phyloP scores from a whole-genome alignment of 352 stramenopile genomes.

The Globisporangium cederbergense region DNA sequence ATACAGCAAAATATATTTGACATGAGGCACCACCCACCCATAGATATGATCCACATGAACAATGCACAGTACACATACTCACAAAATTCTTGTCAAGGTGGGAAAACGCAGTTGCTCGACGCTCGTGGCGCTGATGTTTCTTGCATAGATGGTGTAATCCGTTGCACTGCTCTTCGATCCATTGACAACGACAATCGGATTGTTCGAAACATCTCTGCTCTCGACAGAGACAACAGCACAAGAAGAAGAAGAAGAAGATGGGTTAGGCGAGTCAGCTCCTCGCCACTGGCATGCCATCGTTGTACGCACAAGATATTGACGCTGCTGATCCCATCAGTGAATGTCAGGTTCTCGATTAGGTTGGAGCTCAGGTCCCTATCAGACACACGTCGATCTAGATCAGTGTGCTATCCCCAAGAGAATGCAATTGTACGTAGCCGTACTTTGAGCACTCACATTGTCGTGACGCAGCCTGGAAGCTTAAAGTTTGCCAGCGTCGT shows the following conservation, averaged over 20 bases:
- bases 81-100: slow-evolving; percentile 9
- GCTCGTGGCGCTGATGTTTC: slow-evolving; percentile 16
- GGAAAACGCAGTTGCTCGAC: slow-evolving; percentile 9
- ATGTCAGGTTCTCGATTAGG: slow-evolving; percentile 8
- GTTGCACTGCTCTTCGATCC: neutral
- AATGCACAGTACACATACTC: neutral
- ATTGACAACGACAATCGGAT: slow-evolving; percentile 11
- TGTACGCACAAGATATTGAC: slow-evolving; percentile 6
- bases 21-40: neutral
- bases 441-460: slow-evolving; percentile 7
- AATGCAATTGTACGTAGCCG: too few relatives aligned
- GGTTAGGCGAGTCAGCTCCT: neutral
- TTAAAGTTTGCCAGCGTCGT: slow-evolving; percentile 6
- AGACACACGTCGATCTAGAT: neutral
- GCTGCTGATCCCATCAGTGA: slow-evolving; percentile 9
- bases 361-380: slow-evolving; percentile 16
- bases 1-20: neutral
- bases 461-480: slow-evolving; percentile 9
- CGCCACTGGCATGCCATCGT: neutral
- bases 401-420: neutral
- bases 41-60: neutral
- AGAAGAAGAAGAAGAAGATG: neutral
- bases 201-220: slow-evolving; percentile 13
- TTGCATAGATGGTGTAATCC: slow-evolving; percentile 1
- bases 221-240: neutral